Evolutionary conservation across 129 eudicot species (phyloP).

Genomic region (Flaveria trinervia): DNA sequence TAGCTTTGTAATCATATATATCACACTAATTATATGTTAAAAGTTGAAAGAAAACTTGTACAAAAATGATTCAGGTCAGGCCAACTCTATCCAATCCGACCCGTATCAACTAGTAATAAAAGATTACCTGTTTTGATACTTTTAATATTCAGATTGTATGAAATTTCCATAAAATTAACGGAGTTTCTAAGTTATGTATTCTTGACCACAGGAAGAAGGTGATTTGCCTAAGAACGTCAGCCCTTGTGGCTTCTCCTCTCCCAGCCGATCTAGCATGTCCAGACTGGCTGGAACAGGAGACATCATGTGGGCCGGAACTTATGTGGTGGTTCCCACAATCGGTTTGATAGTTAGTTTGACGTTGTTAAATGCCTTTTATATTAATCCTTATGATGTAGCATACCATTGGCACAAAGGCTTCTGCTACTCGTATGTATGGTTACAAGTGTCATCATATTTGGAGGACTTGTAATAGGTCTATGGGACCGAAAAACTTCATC

Average conservation of each 20-base stretch:
- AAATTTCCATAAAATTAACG: neutral
- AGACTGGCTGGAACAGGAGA: slow-evolving; percentile 82
- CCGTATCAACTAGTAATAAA: neutral
- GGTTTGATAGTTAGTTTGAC: slow-evolving; percentile 57
- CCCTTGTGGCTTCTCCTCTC: slow-evolving; percentile 39
- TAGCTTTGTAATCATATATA: neutral
- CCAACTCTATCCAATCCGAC: neutral
- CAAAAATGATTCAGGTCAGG: neutral
- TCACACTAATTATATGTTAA: neutral
- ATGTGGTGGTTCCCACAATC: slow-evolving; percentile 51
- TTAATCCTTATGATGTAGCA: slow-evolving; percentile 47
- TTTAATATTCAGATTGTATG: neutral
- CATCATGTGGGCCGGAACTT: slow-evolving; percentile 71
- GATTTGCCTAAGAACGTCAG: slow-evolving; percentile 29
- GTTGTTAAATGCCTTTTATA: slow-evolving; percentile 51
- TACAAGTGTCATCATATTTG: slow-evolving; percentile 62
- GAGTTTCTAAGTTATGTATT: slow-evolving; percentile 10
- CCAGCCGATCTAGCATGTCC: slow-evolving; percentile 54
- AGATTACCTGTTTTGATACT: neutral
- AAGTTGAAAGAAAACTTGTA: neutral
- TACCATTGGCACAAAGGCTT: slow-evolving; percentile 81
- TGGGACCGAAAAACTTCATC: slow-evolving; percentile 61
- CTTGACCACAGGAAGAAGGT: slow-evolving; percentile 71
- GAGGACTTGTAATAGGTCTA: slow-evolving; percentile 57
- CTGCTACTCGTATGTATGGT: slow-evolving; percentile 68